These are phyloP conservation scores for Fraxinus greggii DNA, from an alignment of 305 asterid species.

Conservation along the genomic window DNA sequence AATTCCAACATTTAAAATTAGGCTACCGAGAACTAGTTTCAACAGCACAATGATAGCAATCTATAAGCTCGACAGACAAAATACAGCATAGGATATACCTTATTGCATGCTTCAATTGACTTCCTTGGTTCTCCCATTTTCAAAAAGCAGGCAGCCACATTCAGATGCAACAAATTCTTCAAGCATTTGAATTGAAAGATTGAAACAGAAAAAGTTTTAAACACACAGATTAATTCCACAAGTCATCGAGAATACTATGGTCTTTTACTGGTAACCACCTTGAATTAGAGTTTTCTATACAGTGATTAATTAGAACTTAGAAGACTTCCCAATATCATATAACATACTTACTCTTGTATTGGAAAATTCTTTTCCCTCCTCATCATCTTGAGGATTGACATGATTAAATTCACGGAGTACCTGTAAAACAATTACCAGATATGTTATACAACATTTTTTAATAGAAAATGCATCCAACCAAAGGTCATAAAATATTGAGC, in stretches of 20 bases:
- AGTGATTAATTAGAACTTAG: background rate
- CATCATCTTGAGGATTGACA: conserved; percentile 91
- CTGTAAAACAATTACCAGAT: conserved; percentile 38
- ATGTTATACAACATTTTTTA: conserved; percentile 3
- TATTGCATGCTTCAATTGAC: conserved; percentile 87
- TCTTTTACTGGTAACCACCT: background rate
- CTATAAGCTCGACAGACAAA: background rate
- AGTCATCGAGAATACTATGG: background rate
- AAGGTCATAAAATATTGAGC: conserved; percentile 6
- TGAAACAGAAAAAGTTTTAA: background rate
- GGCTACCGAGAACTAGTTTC: background rate
- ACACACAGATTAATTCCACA: background rate
- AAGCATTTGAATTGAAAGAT: conserved; percentile 19
- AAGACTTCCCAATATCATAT: background rate
- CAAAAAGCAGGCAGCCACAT: conserved; percentile 94
- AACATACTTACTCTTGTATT: conserved; percentile 66
- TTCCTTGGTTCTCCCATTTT: conserved; percentile 79
- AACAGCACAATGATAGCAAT: background rate
- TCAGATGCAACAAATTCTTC: conserved; percentile 86
- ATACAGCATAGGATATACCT: conserved; percentile 42
- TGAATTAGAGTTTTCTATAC: background rate
- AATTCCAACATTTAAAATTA: background rate
- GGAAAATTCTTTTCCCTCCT: conserved; percentile 91
- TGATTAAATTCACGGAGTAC: conserved; percentile 95
- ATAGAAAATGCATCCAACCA: background rate